Evolutionary conservation across 2,329 filamentous ascomycete species (phyloP).

Genomic region (Venturia nashicola): DNA sequence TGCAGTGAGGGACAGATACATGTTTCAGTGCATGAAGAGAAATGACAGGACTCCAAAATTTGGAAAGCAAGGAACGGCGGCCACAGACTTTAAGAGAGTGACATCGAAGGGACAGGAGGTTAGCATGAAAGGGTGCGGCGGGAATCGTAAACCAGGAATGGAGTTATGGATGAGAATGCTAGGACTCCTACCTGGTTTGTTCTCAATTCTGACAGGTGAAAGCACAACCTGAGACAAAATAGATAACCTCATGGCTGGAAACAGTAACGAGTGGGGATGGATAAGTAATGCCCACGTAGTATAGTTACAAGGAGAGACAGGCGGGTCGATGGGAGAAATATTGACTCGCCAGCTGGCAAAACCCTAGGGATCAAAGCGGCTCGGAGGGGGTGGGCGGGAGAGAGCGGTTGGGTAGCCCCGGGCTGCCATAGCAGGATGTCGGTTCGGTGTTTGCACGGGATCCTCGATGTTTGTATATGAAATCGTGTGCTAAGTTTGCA

Average conservation of each 20-base stretch:
- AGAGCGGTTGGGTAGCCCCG: background rate
- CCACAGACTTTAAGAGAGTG: background rate
- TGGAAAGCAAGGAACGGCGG: background rate
- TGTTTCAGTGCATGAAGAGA: background rate
- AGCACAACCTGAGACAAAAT: conserved; percentile 16
- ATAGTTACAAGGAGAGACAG: background rate
- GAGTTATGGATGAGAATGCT: background rate
- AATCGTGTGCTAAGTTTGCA: background rate
- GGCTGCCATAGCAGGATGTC: background rate
- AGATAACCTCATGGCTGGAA: background rate
- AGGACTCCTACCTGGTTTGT: background rate
- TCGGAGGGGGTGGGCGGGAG: background rate
- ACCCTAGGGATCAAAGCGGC: background rate
- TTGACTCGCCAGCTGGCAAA: background rate
- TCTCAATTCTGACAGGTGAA: conserved; percentile 14
- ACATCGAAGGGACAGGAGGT: conserved; percentile 12
- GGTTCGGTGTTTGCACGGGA: background rate
- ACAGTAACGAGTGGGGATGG: background rate
- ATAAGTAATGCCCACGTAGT: background rate
- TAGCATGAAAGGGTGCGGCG: background rate
- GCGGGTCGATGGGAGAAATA: background rate
- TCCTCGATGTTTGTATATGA: background rate
- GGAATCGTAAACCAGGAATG: background rate
- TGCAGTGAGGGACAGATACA: background rate
- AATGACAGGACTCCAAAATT: background rate